Percentiles rank a stretch among this genome's conserved stretches.
Evolutionary conservation across 78 protist species (phyloP).

Genomic region (Mantamonas sphyraenae): DNA sequence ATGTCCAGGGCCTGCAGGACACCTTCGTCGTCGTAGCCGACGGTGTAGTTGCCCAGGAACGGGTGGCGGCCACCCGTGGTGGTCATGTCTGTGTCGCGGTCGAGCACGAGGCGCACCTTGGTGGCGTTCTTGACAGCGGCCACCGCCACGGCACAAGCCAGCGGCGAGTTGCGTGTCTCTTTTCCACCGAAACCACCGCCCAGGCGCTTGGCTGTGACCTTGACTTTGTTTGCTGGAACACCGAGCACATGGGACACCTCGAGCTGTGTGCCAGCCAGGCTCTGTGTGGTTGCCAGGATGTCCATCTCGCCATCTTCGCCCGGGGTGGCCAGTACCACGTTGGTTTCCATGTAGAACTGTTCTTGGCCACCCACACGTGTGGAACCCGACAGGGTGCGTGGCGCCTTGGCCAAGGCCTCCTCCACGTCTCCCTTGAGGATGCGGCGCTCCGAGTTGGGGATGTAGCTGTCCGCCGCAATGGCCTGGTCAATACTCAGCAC

Average conservation of each 20-base stretch:
- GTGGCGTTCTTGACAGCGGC: conserved; percentile 44
- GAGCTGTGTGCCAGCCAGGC: conserved; percentile 53
- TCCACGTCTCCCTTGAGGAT: conserved; percentile 59
- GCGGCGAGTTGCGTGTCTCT: conserved; percentile 46
- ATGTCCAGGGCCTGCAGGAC: conserved; percentile 29
- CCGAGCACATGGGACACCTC: conserved; percentile 60
- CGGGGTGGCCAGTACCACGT: conserved; percentile 71
- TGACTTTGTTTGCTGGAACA: conserved; percentile 51
- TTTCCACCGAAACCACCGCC: conserved; percentile 99
- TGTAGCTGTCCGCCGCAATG: conserved; percentile 29
- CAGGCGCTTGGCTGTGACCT: conserved; percentile 42
- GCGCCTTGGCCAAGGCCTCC: conserved; percentile 19
- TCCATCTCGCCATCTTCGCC: conserved; percentile 61
- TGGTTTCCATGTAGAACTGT: conserved; percentile 89
- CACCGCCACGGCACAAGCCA: conserved; percentile 43
- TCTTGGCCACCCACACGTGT: conserved; percentile 81
- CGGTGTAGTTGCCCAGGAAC: conserved; percentile 46
- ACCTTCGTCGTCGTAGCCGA: conserved; percentile 58
- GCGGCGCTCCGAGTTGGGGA: not conserved
- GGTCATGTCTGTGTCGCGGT: conserved; percentile 72
- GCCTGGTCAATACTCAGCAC: conserved; percentile 80
- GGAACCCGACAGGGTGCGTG: not conserved
- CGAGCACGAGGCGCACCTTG: conserved; percentile 66
- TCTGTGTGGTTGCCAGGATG: conserved; percentile 65
- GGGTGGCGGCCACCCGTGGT: conserved; percentile 65